Base-by-base conservation (phyloP, 345 rosid genomes). In the Ailanthus altissimus region DNA sequence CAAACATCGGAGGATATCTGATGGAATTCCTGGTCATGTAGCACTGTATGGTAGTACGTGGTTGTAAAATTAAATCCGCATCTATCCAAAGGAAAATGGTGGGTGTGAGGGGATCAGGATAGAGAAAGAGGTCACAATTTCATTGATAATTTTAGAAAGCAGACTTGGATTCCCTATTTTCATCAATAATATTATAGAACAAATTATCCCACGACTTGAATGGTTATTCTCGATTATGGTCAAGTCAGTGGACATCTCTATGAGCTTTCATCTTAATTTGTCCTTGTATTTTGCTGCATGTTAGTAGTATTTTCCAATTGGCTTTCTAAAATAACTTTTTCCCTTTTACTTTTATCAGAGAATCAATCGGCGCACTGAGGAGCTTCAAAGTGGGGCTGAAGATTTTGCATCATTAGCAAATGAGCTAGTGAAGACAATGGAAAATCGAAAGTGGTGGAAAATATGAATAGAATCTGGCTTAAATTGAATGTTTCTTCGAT, bases 371-470 rank as follows among this genome's bases (percentile, higher is more conserved):
- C 90, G 89, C 10, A 87, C 91, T 0, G 88, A 83, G 36, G 91
- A 90, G 84, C 86, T 91, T 81, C 90, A 84, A 69, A 83, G 74
- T 0, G 93, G 89, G 64, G 92, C 97, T 12, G 87, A 91, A 66
- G 79, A 90, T 75, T 88, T 88, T 67, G 90, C 91, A 59, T 87
- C 93, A 25, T 76, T 87, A 80, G 93, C 91, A 50, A 70, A 72
- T 43, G 93, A 91, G 75, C 97, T 91, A n/a, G 91, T 85, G 21
- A 91, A 84, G 83, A 80, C 82, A 25, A 88, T 90, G 93, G 93
- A 91, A 79, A 87, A 85, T 65, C 88, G 91, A 12, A 90, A 91
- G 82, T 91, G 92, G 97, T 91, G 92, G 91, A 81, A 85, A 18
- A 72, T 85, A 74, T 87, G 81, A 85, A 10, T 45, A 23, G 40